These are phyloP conservation scores for Pseudopithomyces maydicus DNA, from an alignment of 2,329 filamentous ascomycete genomes.

Conservation along the genomic window DNA sequence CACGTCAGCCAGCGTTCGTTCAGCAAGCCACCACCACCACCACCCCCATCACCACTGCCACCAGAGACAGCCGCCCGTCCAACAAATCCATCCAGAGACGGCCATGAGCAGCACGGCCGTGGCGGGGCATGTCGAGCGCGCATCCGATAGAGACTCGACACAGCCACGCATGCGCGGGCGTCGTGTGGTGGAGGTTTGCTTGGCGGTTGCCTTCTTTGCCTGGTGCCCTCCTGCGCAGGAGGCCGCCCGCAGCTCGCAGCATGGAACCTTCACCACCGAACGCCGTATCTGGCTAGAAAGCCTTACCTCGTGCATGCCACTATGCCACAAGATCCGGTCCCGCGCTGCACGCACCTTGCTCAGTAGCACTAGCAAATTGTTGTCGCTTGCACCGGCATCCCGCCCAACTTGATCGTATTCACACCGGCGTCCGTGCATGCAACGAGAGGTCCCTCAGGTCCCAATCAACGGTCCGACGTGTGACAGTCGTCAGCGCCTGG, in stretches of 20 bases:
- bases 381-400: slow-evolving; percentile 11
- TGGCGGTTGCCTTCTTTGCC: slow-evolving; percentile 22
- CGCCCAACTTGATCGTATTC: slow-evolving; percentile 22
- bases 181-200: slow-evolving; percentile 10
- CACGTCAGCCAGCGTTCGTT: background rate
- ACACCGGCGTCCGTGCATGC: slow-evolving; percentile 31
- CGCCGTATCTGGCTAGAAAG: slow-evolving; percentile 22
- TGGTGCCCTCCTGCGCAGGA: slow-evolving; percentile 21
- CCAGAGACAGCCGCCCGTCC: background rate
- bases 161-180: slow-evolving; percentile 17
- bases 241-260: slow-evolving; percentile 22
- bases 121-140: background rate
- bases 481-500: slow-evolving; percentile 30
- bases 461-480: slow-evolving; percentile 18
- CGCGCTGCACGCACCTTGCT: slow-evolving; percentile 1
- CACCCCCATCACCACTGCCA: background rate
- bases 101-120: background rate
- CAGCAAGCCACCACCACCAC: slow-evolving; percentile 6
- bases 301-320: slow-evolving; percentile 17
- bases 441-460: slow-evolving; percentile 26
- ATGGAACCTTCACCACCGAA: slow-evolving; percentile 7
- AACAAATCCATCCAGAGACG: background rate
- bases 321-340: slow-evolving; percentile 6
- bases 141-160: background rate
- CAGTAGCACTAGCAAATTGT: slow-evolving; percentile 2